Evolutionary conservation across 805 yeast genomes (phyloP).

Genomic region (Ogataea dorogensis): DNA sequence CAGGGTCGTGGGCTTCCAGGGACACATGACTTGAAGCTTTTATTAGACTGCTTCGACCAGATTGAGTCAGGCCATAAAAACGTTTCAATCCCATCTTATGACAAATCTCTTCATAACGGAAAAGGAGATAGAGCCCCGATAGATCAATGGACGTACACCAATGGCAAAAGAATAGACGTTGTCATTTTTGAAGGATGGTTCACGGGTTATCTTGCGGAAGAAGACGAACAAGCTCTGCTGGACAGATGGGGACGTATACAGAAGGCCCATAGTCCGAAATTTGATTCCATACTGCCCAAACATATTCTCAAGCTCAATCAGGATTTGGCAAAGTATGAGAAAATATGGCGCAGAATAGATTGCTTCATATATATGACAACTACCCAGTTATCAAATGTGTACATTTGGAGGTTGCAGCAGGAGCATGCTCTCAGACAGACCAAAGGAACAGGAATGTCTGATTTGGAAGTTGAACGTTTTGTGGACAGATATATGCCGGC

Average conservation of each 20-base stretch:
- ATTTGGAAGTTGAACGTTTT: slow-evolving; percentile 62
- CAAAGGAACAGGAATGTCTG: slow-evolving; percentile 79
- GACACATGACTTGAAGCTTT: slow-evolving; percentile 71
- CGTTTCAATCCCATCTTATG: slow-evolving; percentile 63
- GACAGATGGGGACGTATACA: slow-evolving; percentile 28
- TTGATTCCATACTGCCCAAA: slow-evolving; percentile 15
- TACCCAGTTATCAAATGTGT: slow-evolving; percentile 57
- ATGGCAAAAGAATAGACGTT: slow-evolving; percentile 48
- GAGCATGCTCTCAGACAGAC: slow-evolving; percentile 57
- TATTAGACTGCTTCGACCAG: slow-evolving; percentile 36
- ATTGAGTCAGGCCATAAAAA: slow-evolving; percentile 28
- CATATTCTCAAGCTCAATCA: slow-evolving; percentile 47
- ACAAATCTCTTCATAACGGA: slow-evolving; percentile 70
- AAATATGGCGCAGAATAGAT: slow-evolving; percentile 58
- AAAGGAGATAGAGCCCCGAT: slow-evolving; percentile 68
- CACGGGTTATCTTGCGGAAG: slow-evolving; percentile 61
- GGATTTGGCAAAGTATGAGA: slow-evolving; percentile 47
- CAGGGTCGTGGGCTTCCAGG: slow-evolving; percentile 90
- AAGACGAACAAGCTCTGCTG: slow-evolving; percentile 30
- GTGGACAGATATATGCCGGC: slow-evolving; percentile 86
- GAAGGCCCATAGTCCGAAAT: slow-evolving; percentile 17
- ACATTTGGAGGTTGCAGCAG: slow-evolving; percentile 75
- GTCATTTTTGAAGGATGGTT: slow-evolving; percentile 94
- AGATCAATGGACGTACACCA: slow-evolving; percentile 37
- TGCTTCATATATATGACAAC: slow-evolving; percentile 64